These are phyloP conservation scores for Colletotrichum incanum DNA, from an alignment of 2,329 filamentous ascomycete genomes.

Conservation along the genomic window DNA sequence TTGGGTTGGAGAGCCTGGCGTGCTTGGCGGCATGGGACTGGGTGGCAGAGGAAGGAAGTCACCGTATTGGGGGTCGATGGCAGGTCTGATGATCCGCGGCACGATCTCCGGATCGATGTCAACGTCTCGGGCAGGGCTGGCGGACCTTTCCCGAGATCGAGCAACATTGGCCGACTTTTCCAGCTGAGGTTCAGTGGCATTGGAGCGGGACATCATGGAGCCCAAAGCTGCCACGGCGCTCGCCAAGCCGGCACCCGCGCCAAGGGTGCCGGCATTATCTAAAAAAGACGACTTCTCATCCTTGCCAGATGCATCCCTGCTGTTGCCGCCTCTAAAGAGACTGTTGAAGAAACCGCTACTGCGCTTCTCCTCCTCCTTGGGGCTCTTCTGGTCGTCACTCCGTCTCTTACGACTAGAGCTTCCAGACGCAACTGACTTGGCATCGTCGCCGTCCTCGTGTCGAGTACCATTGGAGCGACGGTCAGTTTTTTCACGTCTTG, in stretches of 20 bases:
- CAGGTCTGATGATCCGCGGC: constrained; percentile 72
- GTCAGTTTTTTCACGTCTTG: constrained; percentile 53
- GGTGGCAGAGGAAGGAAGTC: constrained; percentile 77
- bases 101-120: constrained; percentile 72
- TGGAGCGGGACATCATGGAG: constrained; percentile 58
- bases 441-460: constrained; percentile 64
- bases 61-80: constrained; percentile 77
- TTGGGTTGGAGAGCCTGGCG: constrained; percentile 64
- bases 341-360: constrained; percentile 64
- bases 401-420: constrained; percentile 48
- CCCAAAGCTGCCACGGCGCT: constrained; percentile 62
- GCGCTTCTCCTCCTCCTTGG: constrained; percentile 58
- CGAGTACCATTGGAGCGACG: constrained; percentile 56
- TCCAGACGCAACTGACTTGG: constrained; percentile 60
- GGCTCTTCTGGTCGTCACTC: constrained; percentile 54
- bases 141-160: constrained; percentile 17
- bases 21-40: constrained; percentile 75
- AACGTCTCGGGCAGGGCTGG: constrained; percentile 46
- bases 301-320: constrained; percentile 53
- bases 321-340: constrained; percentile 61
- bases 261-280: constrained; percentile 80
- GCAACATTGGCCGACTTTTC: constrained; percentile 50
- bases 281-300: constrained; percentile 74
- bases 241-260: constrained; percentile 78
- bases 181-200: constrained; percentile 63